These are phyloP conservation scores for Begonia masoniana DNA, from an alignment of 306 rosid genomes.

Conservation along the genomic window DNA sequence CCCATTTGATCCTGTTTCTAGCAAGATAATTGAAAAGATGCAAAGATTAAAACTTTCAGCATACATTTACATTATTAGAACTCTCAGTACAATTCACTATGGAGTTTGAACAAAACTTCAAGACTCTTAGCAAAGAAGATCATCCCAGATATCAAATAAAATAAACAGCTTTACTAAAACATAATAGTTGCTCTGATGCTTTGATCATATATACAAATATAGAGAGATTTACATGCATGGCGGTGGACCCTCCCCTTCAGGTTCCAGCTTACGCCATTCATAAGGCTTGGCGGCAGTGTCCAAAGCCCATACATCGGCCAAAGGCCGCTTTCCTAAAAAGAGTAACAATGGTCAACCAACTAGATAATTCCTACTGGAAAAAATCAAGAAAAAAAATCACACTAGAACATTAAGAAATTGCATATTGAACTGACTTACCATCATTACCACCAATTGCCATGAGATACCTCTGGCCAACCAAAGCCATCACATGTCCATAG, in stretches of 20 bases:
- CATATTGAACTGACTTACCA: slow-evolving; percentile 37
- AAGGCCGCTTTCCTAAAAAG: slow-evolving; percentile 90
- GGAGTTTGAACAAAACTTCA: too few relatives aligned
- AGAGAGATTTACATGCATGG: slow-evolving; percentile 81
- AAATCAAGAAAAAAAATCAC: not conserved
- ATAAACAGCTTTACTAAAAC: too few relatives aligned
- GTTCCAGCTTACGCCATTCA: slow-evolving; percentile 99
- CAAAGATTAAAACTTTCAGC: too few relatives aligned
- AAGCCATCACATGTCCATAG: slow-evolving; percentile 99
- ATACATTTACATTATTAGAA: too few relatives aligned
- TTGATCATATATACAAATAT: slow-evolving; percentile 4
- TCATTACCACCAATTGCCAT: slow-evolving; percentile 99
- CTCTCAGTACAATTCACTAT: too few relatives aligned
- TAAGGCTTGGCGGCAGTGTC: slow-evolving; percentile 99
- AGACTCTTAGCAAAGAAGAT: too few relatives aligned
- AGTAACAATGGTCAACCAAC: slow-evolving; percentile 5
- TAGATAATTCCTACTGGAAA: not conserved
- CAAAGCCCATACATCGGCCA: slow-evolving; percentile 99
- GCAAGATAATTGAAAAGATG: too few relatives aligned
- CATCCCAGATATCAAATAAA: too few relatives aligned
- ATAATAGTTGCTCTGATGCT: too few relatives aligned
- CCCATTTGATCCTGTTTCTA: too few relatives aligned
- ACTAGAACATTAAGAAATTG: slow-evolving; percentile 5
- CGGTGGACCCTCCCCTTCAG: slow-evolving; percentile 99
- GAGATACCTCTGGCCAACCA: slow-evolving; percentile 99